A percentile compares a stretch with the other conserved stretches of the same genome.
Conservation (phyloP, 371 early-diverging fungal species). For the Syncephalis plumigaleata region DNA sequence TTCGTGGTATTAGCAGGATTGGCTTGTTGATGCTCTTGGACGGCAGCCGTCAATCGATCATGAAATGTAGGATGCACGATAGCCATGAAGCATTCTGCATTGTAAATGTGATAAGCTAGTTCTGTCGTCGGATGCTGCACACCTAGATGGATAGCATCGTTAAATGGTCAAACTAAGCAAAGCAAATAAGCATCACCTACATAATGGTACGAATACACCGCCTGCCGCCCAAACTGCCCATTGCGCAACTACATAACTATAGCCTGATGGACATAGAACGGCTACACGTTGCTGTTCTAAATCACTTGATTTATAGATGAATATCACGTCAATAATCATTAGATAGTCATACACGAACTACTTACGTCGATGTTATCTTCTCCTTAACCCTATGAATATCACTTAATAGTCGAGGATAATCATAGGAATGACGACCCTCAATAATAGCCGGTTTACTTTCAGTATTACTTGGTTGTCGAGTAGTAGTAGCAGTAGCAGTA, state of each 20-base stretch:
- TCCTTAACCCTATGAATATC: neutral
- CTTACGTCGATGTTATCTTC: neutral
- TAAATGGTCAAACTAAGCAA: no score
- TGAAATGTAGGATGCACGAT: conserved; percentile 18
- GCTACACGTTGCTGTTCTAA: conserved; percentile 40
- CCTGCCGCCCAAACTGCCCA: conserved; percentile 66
- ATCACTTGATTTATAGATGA: conserved; percentile 14
- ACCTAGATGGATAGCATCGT: no score
- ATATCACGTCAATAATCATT: no score
- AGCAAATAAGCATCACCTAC: conserved; percentile 10
- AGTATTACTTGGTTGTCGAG: no score
- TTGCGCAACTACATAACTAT: conserved; percentile 48
- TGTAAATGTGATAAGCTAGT: conserved; percentile 35
- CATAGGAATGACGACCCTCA: neutral
- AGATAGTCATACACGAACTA: neutral
- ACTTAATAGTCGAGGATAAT: neutral
- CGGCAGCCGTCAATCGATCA: neutral
- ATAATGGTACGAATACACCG: conserved; percentile 60
- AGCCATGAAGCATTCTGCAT: conserved; percentile 28
- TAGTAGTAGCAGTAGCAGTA: no score
- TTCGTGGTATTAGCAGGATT: no score
- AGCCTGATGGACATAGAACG: conserved; percentile 50
- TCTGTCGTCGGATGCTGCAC: conserved; percentile 46
- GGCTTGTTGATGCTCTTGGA: no score
- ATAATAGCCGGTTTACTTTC: neutral